Percentiles rank a stretch among this genome's conserved stretches.
Evolutionary conservation across 2,329 filamentous ascomycete species (phyloP).

Genomic region (Aspergillus sp.): DNA sequence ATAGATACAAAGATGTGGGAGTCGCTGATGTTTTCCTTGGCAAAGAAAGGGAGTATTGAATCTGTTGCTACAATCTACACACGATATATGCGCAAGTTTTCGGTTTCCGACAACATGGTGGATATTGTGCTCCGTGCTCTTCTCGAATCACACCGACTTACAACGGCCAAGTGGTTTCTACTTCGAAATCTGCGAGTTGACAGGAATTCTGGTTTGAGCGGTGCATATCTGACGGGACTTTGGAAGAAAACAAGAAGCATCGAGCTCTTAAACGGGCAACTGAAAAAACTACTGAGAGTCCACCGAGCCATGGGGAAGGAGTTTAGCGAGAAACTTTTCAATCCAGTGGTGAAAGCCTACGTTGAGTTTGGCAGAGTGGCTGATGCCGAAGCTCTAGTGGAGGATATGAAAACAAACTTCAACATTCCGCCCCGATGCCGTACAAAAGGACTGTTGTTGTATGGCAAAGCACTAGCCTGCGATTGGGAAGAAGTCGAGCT

Average conservation of each 20-base stretch:
- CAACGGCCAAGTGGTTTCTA: conserved; percentile 32
- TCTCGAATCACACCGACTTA: conserved; percentile 33
- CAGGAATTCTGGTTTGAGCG: conserved; percentile 28
- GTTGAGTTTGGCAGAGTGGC: conserved; percentile 31
- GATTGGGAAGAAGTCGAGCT: conserved; percentile 37
- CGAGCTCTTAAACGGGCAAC: conserved; percentile 29
- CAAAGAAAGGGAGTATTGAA: conserved; percentile 32
- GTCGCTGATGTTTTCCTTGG: conserved; percentile 29
- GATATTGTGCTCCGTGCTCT: conserved; percentile 33
- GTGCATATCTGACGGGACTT: conserved; percentile 31
- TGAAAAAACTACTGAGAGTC: conserved; percentile 23
- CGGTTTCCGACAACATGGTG: conserved; percentile 24
- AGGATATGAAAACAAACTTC: conserved; percentile 29
- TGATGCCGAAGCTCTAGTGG: conserved; percentile 30
- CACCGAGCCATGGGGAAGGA: conserved; percentile 24
- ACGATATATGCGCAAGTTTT: conserved; percentile 20
- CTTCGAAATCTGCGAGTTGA: conserved; percentile 28
- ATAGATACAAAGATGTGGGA: conserved; percentile 33
- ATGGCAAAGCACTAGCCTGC: conserved; percentile 30
- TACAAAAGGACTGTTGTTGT: conserved; percentile 33
- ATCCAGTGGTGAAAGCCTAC: conserved; percentile 36
- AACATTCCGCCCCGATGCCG: conserved; percentile 25
- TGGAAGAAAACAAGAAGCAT: conserved; percentile 37
- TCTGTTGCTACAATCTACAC: conserved; percentile 30
- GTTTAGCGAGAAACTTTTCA: conserved; percentile 35